Evolutionary conservation across 2,329 filamentous ascomycete genomes (phyloP), one percentile per base, ranked within the genome.

Genomic region (Microthyrium microscopicum): DNA sequence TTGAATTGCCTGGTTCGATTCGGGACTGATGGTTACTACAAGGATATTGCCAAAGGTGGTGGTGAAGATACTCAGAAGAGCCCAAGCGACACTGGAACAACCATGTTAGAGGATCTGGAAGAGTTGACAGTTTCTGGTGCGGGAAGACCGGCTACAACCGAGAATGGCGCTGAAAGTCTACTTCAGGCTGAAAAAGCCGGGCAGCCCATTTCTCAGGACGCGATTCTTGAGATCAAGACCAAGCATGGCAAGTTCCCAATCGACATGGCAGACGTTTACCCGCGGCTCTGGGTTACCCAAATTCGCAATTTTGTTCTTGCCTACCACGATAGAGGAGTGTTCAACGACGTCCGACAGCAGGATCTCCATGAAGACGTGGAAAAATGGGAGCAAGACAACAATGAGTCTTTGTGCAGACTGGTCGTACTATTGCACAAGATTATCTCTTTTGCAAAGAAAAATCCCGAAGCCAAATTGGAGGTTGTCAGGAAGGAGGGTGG

Each of bases 21-120:
- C 31, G 68, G 72, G 44, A 58, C 53, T 0, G 72, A 78, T 46
- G 73, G 70, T 0, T 77, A 71, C 39, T 42, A 63, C 12, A 34
- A 25, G 18, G 20, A 22, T n/a, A 15, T 37, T 8, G 7, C 11
- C 30, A 26, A 33, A 7, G 7, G 26, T 1, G 42, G 36, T 19
- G 43, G 42, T 7, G 28, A 33, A 12, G n/a, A n/a, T n/a, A 6
- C 19, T 13, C 20, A 16, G 5, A 18, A 21, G 26, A 15, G 7
- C 8, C 8, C 20, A 33, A 20, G 31, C 4, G 11, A 29, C 12
- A n/a, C n/a, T 12, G 18, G 15, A 12, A n/a, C 12, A n/a, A 6
- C 32, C 6, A 28, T 6, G 21, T 13, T 19, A 5, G n/a, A 20
- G n/a, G 22, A 6, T 13, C 16, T 15, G 6, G 18, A 15, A 21